Percentiles rank a stretch among this genome's conserved stretches.
These are phyloP conservation scores for Globisporangium emineosum DNA, from an alignment of 352 stramenopile species.

Conservation along the genomic window DNA sequence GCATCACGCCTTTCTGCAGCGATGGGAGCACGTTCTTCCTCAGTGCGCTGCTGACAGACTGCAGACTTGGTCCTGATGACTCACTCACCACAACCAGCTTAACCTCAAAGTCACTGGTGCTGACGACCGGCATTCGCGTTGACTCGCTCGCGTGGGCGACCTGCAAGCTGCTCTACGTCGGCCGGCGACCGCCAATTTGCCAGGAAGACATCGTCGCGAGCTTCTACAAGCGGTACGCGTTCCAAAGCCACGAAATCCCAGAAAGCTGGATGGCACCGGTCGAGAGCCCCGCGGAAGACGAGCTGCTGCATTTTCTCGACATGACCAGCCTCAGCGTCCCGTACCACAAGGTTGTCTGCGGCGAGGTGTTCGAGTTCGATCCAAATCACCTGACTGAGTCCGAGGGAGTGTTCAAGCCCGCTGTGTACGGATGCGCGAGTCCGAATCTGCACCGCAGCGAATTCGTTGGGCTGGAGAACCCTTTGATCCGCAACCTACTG, in stretches of 20 bases:
- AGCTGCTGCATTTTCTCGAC: slow-evolving; percentile 22
- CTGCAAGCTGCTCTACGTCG: slow-evolving; percentile 15
- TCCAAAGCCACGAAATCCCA: slow-evolving; percentile 1
- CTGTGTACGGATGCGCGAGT: slow-evolving; percentile 25
- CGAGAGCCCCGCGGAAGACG: slow-evolving; percentile 11
- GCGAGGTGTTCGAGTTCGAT: slow-evolving; percentile 20
- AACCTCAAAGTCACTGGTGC: background rate
- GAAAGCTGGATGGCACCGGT: slow-evolving; percentile 3
- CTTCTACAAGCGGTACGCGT: slow-evolving; percentile 20
- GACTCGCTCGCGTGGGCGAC: slow-evolving; percentile 16
- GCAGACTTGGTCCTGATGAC: slow-evolving; percentile 11
- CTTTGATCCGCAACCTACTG: slow-evolving; percentile 8
- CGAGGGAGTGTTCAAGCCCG: slow-evolving; percentile 11
- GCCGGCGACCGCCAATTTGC: slow-evolving; percentile 11
- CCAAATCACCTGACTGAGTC: background rate
- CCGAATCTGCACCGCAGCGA: slow-evolving; percentile 19
- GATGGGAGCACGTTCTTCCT: slow-evolving; percentile 27
- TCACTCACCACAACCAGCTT: background rate
- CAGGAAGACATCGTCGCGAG: slow-evolving; percentile 19
- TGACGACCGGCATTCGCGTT: slow-evolving; percentile 2
- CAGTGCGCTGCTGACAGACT: slow-evolving; percentile 28
- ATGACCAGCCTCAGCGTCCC: slow-evolving; percentile 23
- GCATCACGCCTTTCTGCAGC: slow-evolving; percentile 25
- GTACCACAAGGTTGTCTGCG: slow-evolving; percentile 17
- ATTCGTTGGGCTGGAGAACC: slow-evolving; percentile 19